These are phyloP conservation scores for Dryas alaskensis DNA, from an alignment of 306 rosid genomes.

Conservation along the genomic window DNA sequence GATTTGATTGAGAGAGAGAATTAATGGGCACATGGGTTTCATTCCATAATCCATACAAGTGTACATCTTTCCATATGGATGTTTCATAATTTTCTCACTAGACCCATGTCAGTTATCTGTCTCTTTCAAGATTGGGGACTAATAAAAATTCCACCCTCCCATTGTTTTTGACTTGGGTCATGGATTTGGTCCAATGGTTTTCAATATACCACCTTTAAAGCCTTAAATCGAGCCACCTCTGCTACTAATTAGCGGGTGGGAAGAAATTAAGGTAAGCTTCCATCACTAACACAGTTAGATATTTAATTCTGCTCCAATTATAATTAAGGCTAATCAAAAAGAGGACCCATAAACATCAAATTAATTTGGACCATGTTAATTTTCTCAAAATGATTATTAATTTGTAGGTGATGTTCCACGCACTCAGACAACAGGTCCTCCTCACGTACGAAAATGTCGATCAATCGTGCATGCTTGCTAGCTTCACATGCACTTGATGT, in stretches of 20 bases:
- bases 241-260: background rate
- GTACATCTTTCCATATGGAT: background rate
- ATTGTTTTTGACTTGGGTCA: conserved; percentile 25
- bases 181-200: background rate
- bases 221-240: background rate
- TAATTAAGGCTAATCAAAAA: background rate
- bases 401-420: no score
- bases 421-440: background rate
- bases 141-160: conserved; percentile 9
- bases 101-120: background rate
- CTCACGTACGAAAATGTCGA: background rate
- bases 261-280: background rate
- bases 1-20: conserved; percentile 23
- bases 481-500: no score
- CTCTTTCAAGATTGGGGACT: conserved; percentile 30
- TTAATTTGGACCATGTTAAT: background rate
- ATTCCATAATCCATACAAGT: background rate
- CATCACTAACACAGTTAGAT: background rate
- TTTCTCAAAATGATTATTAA: background rate
- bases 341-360: background rate
- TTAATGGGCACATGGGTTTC: conserved; percentile 19
- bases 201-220: conserved; percentile 2
- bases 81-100: background rate
- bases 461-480: background rate
- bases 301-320: background rate